Evolutionary conservation across 768 basidiomycete species (phyloP), one percentile per base, ranked within the genome.

Genomic region (Paxillus ammoniavirescens): DNA sequence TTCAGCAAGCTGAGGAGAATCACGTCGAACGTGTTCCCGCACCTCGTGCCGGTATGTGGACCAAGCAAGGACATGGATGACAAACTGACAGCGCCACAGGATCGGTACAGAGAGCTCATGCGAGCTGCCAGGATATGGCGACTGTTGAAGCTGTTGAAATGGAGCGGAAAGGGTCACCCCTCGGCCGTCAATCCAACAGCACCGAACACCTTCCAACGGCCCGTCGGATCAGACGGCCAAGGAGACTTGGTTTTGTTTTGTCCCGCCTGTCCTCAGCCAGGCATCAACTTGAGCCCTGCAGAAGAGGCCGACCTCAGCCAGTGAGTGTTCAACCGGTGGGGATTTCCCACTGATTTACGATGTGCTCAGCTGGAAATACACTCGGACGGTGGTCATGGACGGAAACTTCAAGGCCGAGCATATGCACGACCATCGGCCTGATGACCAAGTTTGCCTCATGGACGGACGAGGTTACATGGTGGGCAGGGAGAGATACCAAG

Each of bases 331-430:
- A 4, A 4, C 6, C 6, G 3, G 26, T 26, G 2, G 26, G 2
- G 26, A 26, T 26, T 26, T 26, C 26, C 6, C 26, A 26, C 5
- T 26, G 26, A 4, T 26, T 26, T 26, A 26, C 26, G 1, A 26
- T 4, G 3, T 26, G 3, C 26, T 26, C 26, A 47, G 44, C 6
- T 57, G 51, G 52, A 57, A 42, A 15, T 50, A 50, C 31, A 31
- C 15, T 2, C 5, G 21, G 0, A 35, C 12, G 0, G 13, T 63
- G 15, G 54, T 62, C 3, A 49, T 63, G 37, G 65, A 68, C 47
- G 63, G 65, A 2, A 67, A 67, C 18, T 66, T 70, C 43, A 61
- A 56, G 17, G 61, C 61, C 0, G 60, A 64, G 10, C 65, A 65
- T 17, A 10, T 53, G n/a, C 17, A 38, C 0, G 26, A 47, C 3